phyloP scores from a whole-genome alignment of 2,329 filamentous ascomycete species.

The Ceratocystis eucalypticola region DNA sequence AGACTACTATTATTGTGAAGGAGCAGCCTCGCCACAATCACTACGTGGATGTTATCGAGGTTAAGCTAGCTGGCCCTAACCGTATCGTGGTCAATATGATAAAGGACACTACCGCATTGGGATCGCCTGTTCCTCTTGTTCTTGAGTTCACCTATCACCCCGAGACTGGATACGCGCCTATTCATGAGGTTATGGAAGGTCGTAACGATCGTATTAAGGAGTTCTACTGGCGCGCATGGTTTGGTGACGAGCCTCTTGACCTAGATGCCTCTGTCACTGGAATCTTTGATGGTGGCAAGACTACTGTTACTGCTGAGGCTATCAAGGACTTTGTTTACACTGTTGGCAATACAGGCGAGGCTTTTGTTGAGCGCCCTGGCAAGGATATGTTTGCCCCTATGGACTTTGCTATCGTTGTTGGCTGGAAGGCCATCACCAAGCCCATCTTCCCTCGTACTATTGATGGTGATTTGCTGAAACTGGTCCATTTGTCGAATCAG shows the following conservation, averaged over 20 bases:
- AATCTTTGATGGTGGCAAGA: slow-evolving; percentile 77
- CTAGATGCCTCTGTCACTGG: slow-evolving; percentile 76
- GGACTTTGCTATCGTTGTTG: slow-evolving; percentile 97
- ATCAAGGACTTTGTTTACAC: slow-evolving; percentile 99
- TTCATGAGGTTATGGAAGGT: slow-evolving; percentile 87
- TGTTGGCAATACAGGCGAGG: slow-evolving; percentile 93
- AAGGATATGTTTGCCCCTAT: slow-evolving; percentile 93
- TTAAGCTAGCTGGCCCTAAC: slow-evolving; percentile 58
- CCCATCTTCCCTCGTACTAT: slow-evolving; percentile 96
- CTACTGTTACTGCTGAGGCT: slow-evolving; percentile 76
- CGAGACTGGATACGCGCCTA: slow-evolving; percentile 92
- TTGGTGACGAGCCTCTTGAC: slow-evolving; percentile 70
- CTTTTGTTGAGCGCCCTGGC: slow-evolving; percentile 88
- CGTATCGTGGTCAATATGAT: slow-evolving; percentile 83
- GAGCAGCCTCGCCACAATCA: slow-evolving; percentile 80
- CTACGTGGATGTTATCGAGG: slow-evolving; percentile 76
- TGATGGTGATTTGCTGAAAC: slow-evolving; percentile 87
- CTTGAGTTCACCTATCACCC: slow-evolving; percentile 89
- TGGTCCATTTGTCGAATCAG: slow-evolving; percentile 91
- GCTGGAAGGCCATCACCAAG: slow-evolving; percentile 98
- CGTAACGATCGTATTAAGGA: slow-evolving; percentile 98
- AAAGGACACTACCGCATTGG: slow-evolving; percentile 80
- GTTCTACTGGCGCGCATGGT: slow-evolving; percentile 98
- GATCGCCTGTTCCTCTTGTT: slow-evolving; percentile 66
- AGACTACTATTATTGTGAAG: slow-evolving; percentile 73